phyloP scores from a whole-genome alignment of 371 early-diverging fungal genomes.

The Apophysomyces trapeziformis region DNA sequence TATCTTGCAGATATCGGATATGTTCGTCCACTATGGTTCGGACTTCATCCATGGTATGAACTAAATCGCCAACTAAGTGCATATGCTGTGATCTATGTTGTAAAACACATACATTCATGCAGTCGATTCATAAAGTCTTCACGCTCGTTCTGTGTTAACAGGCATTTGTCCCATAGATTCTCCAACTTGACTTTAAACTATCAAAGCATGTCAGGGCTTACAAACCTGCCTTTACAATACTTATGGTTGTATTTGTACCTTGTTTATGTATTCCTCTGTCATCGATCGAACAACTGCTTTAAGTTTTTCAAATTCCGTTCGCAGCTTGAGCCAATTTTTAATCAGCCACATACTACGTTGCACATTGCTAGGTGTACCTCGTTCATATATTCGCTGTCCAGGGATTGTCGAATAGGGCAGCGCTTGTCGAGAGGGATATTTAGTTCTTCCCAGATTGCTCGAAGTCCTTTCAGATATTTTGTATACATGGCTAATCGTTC shows the following conservation, averaged over 20 bases:
- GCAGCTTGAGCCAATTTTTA: constrained; percentile 17
- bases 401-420: constrained; percentile 17
- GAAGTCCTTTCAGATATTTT: constrained; percentile 24
- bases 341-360: background rate
- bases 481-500: constrained; percentile 19
- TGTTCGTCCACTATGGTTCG: constrained; percentile 39
- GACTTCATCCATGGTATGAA: constrained; percentile 41
- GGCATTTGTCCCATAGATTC: constrained; percentile 48
- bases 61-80: constrained; percentile 21
- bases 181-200: constrained; percentile 41
- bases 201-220: background rate
- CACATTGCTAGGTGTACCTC: constrained; percentile 18
- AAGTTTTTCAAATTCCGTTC: constrained; percentile 27
- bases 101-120: constrained; percentile 24
- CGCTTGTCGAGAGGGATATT: constrained; percentile 18
- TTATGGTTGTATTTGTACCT: constrained; percentile 23
- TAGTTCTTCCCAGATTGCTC: constrained; percentile 25
- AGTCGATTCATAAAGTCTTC: constrained; percentile 47
- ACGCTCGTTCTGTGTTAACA: constrained; percentile 50
- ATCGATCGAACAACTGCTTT: constrained; percentile 33
- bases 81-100: background rate
- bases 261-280: constrained; percentile 45
- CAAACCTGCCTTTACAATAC: background rate
- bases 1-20: constrained; percentile 42
- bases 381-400: constrained; percentile 16